Evolutionary conservation across 306 rosid species (phyloP).

Genomic region (Lithocarpus polystachyus): DNA sequence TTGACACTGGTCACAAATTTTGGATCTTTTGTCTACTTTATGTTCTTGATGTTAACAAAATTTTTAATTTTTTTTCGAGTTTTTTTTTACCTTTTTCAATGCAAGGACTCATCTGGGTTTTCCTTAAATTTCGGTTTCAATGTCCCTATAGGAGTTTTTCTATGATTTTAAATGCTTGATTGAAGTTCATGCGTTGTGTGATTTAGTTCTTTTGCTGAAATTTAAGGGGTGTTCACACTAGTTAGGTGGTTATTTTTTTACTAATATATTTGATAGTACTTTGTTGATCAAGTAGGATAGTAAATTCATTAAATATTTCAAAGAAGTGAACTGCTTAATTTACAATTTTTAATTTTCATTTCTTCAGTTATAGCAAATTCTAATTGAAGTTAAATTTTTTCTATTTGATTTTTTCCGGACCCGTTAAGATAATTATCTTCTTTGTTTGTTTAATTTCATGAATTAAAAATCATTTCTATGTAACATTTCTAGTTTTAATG

Average conservation of each 20-base stretch:
- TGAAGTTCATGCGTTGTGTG: not conserved
- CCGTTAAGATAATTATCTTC: no score
- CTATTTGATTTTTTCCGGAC: no score
- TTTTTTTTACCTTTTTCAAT: not conserved
- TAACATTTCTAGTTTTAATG: not conserved
- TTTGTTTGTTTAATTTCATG: not conserved
- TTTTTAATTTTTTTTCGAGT: not conserved
- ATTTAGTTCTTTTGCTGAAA: not conserved
- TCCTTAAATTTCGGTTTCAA: not conserved
- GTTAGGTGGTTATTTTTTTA: no score
- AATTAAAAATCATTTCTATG: not conserved
- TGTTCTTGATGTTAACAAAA: not conserved
- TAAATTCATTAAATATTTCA: no score
- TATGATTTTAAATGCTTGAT: not conserved
- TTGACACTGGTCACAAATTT: not conserved
- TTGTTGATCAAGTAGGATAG: no score
- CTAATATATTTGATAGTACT: no score
- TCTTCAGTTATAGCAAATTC: no score
- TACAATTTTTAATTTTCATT: no score
- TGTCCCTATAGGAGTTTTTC: not conserved
- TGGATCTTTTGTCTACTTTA: not conserved
- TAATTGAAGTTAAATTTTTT: no score
- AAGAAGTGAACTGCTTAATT: no score
- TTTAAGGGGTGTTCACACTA: not conserved
- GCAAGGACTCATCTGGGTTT: not conserved